Conservation (phyloP, 441 rosid species). For the Biscutella auriculata region DNA sequence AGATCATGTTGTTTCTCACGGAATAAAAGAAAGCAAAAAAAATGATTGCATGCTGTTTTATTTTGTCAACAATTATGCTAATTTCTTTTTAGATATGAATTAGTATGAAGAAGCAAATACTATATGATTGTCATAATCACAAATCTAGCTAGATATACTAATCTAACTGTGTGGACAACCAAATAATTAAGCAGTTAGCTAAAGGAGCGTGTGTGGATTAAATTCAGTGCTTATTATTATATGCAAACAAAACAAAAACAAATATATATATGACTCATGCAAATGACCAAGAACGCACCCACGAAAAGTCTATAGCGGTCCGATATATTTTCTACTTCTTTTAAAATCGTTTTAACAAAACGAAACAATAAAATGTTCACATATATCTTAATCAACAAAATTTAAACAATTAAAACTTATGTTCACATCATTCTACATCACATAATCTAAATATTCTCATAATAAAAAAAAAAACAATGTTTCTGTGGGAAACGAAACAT, state of each 20-base stretch:
- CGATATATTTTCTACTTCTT: not conserved
- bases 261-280: slow-evolving; percentile 3
- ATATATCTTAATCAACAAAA: no score
- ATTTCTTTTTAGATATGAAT: not conserved
- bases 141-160: not conserved
- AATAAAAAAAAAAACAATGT: no score
- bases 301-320: not conserved
- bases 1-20: not conserved
- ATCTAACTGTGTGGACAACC: slow-evolving; percentile 2
- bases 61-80: not conserved
- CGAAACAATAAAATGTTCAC: no score
- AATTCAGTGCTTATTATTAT: not conserved
- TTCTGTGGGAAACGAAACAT: no score
- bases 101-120: not conserved
- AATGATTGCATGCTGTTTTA: not conserved
- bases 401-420: no score
- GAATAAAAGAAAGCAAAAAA: not conserved
- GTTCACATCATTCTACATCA: no score
- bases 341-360: not conserved
- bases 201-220: slow-evolving; percentile 1
- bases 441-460: no score
- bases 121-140: slow-evolving; percentile 11
- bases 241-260: not conserved
- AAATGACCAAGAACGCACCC: slow-evolving; percentile 5
- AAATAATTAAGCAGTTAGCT: slow-evolving; percentile 11